These are phyloP conservation scores for Allium fistulosum DNA, from an alignment of 106 monocot genomes.

Conservation along the genomic window DNA sequence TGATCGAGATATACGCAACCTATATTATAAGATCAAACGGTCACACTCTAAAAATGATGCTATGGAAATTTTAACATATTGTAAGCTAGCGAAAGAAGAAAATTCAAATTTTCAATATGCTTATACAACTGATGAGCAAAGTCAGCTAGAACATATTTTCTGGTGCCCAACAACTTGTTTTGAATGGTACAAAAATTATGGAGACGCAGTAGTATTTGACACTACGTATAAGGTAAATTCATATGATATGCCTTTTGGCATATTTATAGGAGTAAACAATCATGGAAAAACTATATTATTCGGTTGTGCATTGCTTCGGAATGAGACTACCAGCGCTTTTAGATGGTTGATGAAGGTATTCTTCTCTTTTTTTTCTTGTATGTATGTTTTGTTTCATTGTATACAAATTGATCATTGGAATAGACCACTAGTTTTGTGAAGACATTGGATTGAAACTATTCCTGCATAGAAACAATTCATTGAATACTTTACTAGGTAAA, in stretches of 20 bases:
- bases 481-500: not conserved
- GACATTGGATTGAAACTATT: too few species aligned
- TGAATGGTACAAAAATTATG: conserved; percentile 7
- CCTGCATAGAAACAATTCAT: too few species aligned
- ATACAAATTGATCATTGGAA: too few species aligned
- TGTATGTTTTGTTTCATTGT: not conserved
- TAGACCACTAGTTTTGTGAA: too few species aligned
- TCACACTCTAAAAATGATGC: not conserved
- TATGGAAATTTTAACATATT: not conserved
- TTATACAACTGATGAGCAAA: not conserved
- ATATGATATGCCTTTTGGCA: conserved; percentile 6
- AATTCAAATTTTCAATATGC: conserved; percentile 2
- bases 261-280: conserved; percentile 4
- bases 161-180: not conserved
- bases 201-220: conserved; percentile 8
- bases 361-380: not conserved
- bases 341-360: conserved; percentile 5
- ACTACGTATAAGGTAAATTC: conserved; percentile 8
- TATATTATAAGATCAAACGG: not conserved
- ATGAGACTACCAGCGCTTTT: not conserved
- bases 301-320: conserved; percentile 7
- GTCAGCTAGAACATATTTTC: conserved; percentile 1
- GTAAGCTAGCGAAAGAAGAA: not conserved
- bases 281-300: conserved; percentile 7
- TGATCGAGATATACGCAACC: not conserved